Evolutionary conservation across 106 monocot genomes (phyloP), one percentile per base, ranked within the genome.

Genomic region (Apostasia shenzhenica): DNA sequence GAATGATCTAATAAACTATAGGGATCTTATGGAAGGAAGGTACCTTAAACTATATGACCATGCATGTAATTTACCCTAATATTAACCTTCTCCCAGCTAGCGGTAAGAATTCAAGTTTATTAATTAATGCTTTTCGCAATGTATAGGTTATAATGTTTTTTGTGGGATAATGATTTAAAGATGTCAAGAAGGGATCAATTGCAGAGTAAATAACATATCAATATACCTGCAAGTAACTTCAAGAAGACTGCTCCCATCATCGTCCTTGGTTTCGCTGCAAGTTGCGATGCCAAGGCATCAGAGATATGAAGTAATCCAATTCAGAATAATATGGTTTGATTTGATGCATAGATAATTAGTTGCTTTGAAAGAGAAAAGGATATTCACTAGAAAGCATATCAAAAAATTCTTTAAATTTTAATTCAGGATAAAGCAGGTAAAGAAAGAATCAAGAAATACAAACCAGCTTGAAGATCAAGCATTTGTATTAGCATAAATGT

Each of bases 401-500:
- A 41, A 4, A 59, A 39, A 39, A 41, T 59, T 26, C 26, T 26
- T 26, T 26, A 26, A 26, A 26, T 26, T 26, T 26, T 26, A 26
- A 26, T 26, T 26, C 26, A 26, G 26, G 26, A 26, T 26, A 26
- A 26, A 26, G 26, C 26, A 26, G 26, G 26, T 26, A 6, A 39
- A 59, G 40, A 41, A 59, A 39, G 40, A 40, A 59, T 59, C 2
- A 52, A 49, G 50, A 47, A 64, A n/a, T 11, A 74, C 74, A 57
- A 66, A 74, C 74, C 74, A 57, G 43, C 40, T 74, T 57, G 74
- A 45, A 74, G 74, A 73, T 91, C 95, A 72, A 95, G 84, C 88
- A 95, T 91, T 80, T 95, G 95, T 57, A 95, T 91, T 1, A 95
- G 86, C 95, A 95, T 95, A 78, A 91, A 95, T 49, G 95, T 95